Evolutionary conservation across 352 stramenopile genomes (phyloP), one percentile per base, ranked within the genome.

Genomic region (Globisporangium spiculum): DNA sequence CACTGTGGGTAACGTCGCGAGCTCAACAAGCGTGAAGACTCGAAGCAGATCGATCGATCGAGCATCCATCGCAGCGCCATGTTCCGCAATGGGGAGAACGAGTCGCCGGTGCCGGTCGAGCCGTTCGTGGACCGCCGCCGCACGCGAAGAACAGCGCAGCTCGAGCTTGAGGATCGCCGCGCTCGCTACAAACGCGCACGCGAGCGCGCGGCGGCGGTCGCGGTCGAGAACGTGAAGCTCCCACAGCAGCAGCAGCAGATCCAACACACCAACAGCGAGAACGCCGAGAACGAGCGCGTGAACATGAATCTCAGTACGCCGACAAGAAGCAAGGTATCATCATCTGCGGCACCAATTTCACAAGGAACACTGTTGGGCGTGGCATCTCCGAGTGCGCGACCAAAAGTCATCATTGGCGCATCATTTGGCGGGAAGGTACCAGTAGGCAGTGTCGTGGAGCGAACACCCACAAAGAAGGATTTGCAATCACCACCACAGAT

Each of bases 381-480:
- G 18, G 16, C 16, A 1, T 46, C 58, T 26, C 44, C 65, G 30
- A 54, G 27, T 6, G 27, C 38, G 18, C 58, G 57, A 18, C 38
- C 58, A 10, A 62, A 69, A 22, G 63, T 78, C 30, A 57, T 70
- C 4, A 27, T 73, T 22, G 75, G 72, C 62, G 70, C 75, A 27
- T 81, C 75, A 7, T 74, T 81, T 22, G 70, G 70, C 26, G 60
- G 54, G 14, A 66, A 75, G 44, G 26, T 76, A 18, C 24, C 30
- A 5, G 22, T 14, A 0, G 22, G 24, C 12, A 68, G 50, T 9
- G 66, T 48, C 8, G 79, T 88, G 32, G 79, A 90, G 60, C 75
- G 75, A 12, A 90, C 81, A 27, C 83, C 76, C 0, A 76, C 81
- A 46, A 88, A 85, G 46, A 76, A 67, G 16, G 78, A 74, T 26